Conservation (phyloP, 2,329 filamentous ascomycete species). For the Ploettnerulaceae sp. region DNA sequence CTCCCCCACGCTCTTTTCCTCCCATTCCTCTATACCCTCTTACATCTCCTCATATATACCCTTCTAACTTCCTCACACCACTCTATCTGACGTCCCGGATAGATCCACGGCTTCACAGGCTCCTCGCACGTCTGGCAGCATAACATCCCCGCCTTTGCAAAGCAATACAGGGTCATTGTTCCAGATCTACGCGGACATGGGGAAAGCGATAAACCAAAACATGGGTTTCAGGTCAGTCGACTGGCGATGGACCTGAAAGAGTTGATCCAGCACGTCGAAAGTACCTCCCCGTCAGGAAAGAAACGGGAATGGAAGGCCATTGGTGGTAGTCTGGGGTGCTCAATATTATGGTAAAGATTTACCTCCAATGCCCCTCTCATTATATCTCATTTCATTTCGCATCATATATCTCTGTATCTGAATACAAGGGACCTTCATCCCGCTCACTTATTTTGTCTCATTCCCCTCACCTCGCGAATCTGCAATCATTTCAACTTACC, state of each 20-base stretch:
- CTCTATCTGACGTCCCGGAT: not conserved
- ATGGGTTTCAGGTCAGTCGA: constrained; percentile 32
- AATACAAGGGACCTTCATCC: no score
- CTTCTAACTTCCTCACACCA: not conserved
- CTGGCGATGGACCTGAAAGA: constrained; percentile 32
- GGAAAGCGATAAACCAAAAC: constrained; percentile 24
- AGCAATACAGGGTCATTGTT: constrained; percentile 26
- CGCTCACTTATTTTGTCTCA: not conserved
- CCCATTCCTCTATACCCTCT: not conserved
- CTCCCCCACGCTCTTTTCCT: not conserved
- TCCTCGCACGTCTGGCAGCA: constrained; percentile 29
- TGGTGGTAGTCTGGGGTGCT: constrained; percentile 32
- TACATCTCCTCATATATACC: not conserved
- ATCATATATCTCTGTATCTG: no score
- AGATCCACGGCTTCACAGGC: constrained; percentile 35
- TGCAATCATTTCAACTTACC: not conserved
- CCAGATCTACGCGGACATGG: constrained; percentile 34
- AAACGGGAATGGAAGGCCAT: constrained; percentile 23
- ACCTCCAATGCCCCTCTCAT: not conserved
- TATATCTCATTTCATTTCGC: not conserved
- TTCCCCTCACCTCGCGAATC: not conserved
- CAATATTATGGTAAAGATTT: constrained; percentile 30
- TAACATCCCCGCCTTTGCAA: constrained; percentile 27
- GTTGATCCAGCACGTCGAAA: constrained; percentile 19
- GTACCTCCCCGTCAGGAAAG: not conserved